Percentiles rank a stretch among this genome's conserved stretches.
Evolutionary conservation across 129 eudicot genomes (phyloP).

Genomic region (Flaveria bidentis): DNA sequence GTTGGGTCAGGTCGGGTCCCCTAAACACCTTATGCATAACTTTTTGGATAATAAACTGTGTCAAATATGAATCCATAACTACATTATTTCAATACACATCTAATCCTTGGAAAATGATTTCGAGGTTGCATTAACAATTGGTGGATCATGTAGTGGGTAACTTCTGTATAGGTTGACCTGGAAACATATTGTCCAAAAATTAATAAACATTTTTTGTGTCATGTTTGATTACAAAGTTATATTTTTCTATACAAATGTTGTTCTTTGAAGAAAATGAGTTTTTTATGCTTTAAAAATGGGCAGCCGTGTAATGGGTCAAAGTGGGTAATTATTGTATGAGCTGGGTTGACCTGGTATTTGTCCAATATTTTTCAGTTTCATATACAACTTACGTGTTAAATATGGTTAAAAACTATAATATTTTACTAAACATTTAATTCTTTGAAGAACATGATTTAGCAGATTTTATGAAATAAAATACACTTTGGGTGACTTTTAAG

Average conservation of each 20-base stretch:
- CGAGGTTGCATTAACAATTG: neutral
- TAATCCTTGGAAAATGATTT: neutral
- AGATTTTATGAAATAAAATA: constrained; percentile 1
- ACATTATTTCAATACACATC: neutral
- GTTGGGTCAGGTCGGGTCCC: neutral
- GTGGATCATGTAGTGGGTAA: neutral
- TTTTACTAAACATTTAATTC: neutral
- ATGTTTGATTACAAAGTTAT: neutral
- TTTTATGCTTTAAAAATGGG: neutral
- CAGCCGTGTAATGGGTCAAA: neutral
- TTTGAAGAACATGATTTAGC: neutral
- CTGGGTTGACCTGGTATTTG: neutral
- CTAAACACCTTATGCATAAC: neutral
- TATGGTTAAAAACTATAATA: neutral
- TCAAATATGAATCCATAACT: neutral
- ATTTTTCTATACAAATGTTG: neutral
- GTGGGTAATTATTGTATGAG: neutral
- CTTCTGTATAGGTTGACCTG: neutral
- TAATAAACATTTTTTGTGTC: neutral
- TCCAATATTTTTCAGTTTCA: neutral
- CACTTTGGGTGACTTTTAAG: neutral
- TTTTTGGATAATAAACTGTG: neutral
- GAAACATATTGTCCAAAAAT: neutral
- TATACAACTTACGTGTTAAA: neutral
- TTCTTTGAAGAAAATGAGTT: neutral